A percentile compares a stretch with the other conserved stretches of the same genome.
phyloP scores from a whole-genome alignment of 2,329 filamentous ascomycete genomes.

The Colletotrichum sp. region DNA sequence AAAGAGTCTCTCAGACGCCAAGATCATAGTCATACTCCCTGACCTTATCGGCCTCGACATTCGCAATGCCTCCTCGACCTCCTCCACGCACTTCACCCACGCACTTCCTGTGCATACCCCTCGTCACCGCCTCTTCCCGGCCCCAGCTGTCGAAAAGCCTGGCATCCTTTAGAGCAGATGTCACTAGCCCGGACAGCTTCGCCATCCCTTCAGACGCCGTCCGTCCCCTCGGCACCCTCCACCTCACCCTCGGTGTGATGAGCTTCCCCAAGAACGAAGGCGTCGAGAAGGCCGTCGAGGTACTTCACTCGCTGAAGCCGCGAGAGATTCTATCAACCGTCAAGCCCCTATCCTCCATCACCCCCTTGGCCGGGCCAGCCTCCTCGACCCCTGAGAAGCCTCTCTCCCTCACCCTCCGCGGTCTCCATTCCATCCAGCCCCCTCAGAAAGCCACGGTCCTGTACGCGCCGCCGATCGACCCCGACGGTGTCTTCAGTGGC shows the following conservation, averaged over 20 bases:
- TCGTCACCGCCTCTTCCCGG: conserved; percentile 66
- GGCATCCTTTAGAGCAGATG: conserved; percentile 64
- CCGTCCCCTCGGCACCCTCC: conserved; percentile 79
- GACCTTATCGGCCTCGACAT: background rate
- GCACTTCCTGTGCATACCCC: conserved; percentile 79
- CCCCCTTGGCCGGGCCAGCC: conserved; percentile 20
- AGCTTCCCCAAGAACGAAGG: conserved; percentile 61
- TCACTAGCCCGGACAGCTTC: conserved; percentile 48
- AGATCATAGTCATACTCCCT: background rate
- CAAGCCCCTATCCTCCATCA: conserved; percentile 10
- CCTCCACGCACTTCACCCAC: conserved; percentile 55
- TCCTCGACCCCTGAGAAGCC: background rate
- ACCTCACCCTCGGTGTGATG: conserved; percentile 89
- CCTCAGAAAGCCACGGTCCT: conserved; percentile 62
- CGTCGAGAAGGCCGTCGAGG: conserved; percentile 44
- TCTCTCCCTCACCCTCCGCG: conserved; percentile 53
- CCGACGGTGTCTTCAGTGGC: conserved; percentile 50
- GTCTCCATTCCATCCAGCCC: conserved; percentile 66
- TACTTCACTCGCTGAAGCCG: conserved; percentile 43
- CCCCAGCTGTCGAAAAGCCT: conserved; percentile 71
- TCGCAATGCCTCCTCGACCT: conserved; percentile 42
- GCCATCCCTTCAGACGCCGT: conserved; percentile 71
- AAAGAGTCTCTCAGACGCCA: background rate
- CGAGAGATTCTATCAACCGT: conserved; percentile 42
- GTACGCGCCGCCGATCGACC: conserved; percentile 67